These are phyloP conservation scores for Ottelia alismoides DNA, from an alignment of 106 monocot species.

Conservation along the genomic window DNA sequence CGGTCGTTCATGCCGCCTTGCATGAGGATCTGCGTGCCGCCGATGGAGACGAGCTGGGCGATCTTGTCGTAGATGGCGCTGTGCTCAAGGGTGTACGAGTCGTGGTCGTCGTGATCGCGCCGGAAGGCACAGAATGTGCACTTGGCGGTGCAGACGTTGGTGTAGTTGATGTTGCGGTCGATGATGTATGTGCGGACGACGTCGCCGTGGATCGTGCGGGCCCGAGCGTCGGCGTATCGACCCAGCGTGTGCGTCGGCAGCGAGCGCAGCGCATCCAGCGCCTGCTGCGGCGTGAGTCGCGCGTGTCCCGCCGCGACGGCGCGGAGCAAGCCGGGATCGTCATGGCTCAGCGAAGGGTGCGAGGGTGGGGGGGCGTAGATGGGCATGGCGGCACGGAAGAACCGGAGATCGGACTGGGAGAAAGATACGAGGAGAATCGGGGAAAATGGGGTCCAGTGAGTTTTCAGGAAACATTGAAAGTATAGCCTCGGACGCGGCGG, in stretches of 20 bases:
- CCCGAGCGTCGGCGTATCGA: background rate
- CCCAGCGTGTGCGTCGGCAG: background rate
- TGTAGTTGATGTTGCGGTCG: conserved; percentile 1
- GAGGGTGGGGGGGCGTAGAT: too few species aligned
- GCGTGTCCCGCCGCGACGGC: too few species aligned
- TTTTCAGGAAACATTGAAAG: too few species aligned
- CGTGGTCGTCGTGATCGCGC: background rate
- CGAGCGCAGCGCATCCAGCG: background rate
- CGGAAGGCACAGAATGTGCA: background rate
- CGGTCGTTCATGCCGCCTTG: background rate
- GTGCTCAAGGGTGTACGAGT: background rate
- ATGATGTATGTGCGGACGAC: background rate
- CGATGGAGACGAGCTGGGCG: background rate
- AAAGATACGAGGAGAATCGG: too few species aligned
- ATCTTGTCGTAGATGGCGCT: background rate
- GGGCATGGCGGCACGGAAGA: too few species aligned
- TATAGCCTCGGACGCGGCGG: too few species aligned
- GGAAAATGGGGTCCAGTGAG: too few species aligned
- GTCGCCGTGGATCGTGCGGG: too few species aligned
- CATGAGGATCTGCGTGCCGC: background rate
- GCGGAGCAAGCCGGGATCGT: too few species aligned
- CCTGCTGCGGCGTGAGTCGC: background rate
- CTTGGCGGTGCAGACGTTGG: too few species aligned
- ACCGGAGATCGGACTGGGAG: too few species aligned
- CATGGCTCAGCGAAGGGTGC: too few species aligned